Conservation (phyloP, 129 eudicot species). For the Centella asiatica region DNA sequence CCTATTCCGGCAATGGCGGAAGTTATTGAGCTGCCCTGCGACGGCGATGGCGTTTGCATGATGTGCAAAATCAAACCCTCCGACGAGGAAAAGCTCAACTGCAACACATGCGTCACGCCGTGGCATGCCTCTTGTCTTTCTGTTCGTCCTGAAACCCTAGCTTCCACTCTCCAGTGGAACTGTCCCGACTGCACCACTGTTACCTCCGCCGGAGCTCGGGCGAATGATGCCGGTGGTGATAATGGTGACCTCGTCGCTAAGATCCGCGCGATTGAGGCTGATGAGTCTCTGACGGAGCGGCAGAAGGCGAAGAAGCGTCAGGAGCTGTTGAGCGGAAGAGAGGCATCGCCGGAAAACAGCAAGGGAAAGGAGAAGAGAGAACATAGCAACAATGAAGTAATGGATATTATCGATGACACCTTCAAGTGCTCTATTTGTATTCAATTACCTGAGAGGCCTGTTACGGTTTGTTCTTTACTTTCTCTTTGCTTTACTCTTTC, state of each 20-base stretch:
- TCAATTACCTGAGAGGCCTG: conserved; percentile 40
- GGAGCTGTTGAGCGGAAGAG: conserved; percentile 33
- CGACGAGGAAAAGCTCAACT: conserved; percentile 19
- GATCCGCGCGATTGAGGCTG: conserved; percentile 40
- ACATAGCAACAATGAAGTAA: conserved; percentile 14
- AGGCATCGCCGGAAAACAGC: not conserved
- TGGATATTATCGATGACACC: conserved; percentile 20
- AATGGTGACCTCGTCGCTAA: conserved; percentile 23
- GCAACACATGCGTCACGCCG: conserved; percentile 34
- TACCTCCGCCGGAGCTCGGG: not conserved
- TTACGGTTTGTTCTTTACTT: conserved; percentile 19
- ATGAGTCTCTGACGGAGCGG: conserved; percentile 23
- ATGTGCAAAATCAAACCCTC: conserved; percentile 27
- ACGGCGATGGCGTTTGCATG: conserved; percentile 46
- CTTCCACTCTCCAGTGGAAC: conserved; percentile 28
- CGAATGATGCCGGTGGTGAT: not conserved
- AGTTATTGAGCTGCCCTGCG: conserved; percentile 34
- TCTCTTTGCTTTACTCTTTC: not conserved
- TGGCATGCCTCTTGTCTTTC: conserved; percentile 43
- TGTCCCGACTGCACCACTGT: conserved; percentile 37
- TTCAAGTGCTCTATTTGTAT: conserved; percentile 45
- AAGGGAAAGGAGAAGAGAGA: conserved; percentile 11
- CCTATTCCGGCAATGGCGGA: not conserved
- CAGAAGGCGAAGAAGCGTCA: conserved; percentile 45
- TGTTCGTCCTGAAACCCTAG: conserved; percentile 18